These are phyloP conservation scores for Castanospermum australe DNA, from an alignment of 306 rosid species.

Conservation along the genomic window DNA sequence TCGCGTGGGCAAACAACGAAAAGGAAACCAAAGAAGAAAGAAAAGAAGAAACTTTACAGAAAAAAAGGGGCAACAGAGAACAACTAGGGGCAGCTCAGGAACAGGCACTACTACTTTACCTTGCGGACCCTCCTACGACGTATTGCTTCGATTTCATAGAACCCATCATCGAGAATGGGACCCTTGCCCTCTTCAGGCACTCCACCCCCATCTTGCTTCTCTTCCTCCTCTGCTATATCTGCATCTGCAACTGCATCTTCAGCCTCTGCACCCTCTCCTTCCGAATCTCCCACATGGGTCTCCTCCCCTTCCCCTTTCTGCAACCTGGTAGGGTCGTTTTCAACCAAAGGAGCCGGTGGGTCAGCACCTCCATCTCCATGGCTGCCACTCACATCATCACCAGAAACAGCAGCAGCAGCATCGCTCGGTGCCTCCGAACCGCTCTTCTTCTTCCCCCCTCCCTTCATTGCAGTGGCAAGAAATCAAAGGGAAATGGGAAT, in stretches of 20 bases:
- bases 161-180: constrained; percentile 62
- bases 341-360: neutral
- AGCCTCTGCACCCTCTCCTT: constrained; percentile 32
- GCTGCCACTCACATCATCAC: neutral
- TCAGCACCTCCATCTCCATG: constrained; percentile 14
- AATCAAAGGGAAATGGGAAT: neutral
- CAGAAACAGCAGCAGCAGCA: neutral
- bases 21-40: neutral
- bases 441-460: constrained; percentile 43
- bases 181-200: constrained; percentile 34
- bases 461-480: constrained; percentile 32
- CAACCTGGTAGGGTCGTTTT: constrained; percentile 30
- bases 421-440: constrained; percentile 42
- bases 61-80: neutral
- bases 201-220: constrained; percentile 29
- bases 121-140: constrained; percentile 78
- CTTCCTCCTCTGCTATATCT: constrained; percentile 34
- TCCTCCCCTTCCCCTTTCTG: constrained; percentile 21
- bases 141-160: constrained; percentile 73
- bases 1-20: neutral
- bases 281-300: constrained; percentile 30
- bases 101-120: constrained; percentile 29
- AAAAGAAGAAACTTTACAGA: neutral
- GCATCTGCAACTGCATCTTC: neutral
- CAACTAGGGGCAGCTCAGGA: too few relatives aligned